phyloP scores from a whole-genome alignment of 495 filamentous ascomycete genomes.

The Delitschia confertaspora region DNA sequence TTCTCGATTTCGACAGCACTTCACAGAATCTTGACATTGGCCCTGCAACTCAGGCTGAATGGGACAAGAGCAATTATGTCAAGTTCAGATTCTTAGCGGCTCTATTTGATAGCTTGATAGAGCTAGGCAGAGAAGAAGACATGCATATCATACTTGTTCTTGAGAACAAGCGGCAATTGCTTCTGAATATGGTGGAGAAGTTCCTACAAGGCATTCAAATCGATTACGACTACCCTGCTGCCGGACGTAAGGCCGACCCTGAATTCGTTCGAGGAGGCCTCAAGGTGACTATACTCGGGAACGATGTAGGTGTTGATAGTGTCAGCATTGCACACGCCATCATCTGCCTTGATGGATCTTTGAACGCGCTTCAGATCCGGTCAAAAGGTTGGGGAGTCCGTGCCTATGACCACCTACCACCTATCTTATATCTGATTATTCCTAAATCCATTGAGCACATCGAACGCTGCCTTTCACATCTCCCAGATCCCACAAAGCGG shows the following conservation, averaged over 20 bases:
- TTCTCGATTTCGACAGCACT: constrained; percentile 2
- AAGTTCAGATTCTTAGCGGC: constrained; percentile 20
- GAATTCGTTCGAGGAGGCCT: constrained; percentile 4
- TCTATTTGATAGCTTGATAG: constrained; percentile 6
- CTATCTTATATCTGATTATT: constrained; percentile 18
- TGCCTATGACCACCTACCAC: constrained; percentile 3
- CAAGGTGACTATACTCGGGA: constrained; percentile 10
- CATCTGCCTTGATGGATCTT: constrained; percentile 15
- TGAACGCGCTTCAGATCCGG: constrained; percentile 8
- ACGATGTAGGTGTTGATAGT: constrained; percentile 3
- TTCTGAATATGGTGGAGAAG: constrained; percentile 16
- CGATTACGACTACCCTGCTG: constrained; percentile 12
- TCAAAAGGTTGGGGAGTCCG: constrained; percentile 12
- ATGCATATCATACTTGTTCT: constrained; percentile 18
- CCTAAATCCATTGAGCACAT: constrained; percentile 15
- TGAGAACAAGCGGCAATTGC: neutral
- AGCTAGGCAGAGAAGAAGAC: constrained; percentile 5
- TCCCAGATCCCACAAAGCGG: constrained; percentile 3
- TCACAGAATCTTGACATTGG: neutral
- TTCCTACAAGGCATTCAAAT: constrained; percentile 13
- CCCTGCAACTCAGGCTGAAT: constrained; percentile 3
- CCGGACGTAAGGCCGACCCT: constrained; percentile 3
- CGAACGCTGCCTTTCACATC: constrained; percentile 6
- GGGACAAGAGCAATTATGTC: constrained; percentile 7
- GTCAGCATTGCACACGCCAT: constrained; percentile 10